Evolutionary conservation across 2,329 filamentous ascomycete species (phyloP).

Genomic region (Huntiella bhutanensis): DNA sequence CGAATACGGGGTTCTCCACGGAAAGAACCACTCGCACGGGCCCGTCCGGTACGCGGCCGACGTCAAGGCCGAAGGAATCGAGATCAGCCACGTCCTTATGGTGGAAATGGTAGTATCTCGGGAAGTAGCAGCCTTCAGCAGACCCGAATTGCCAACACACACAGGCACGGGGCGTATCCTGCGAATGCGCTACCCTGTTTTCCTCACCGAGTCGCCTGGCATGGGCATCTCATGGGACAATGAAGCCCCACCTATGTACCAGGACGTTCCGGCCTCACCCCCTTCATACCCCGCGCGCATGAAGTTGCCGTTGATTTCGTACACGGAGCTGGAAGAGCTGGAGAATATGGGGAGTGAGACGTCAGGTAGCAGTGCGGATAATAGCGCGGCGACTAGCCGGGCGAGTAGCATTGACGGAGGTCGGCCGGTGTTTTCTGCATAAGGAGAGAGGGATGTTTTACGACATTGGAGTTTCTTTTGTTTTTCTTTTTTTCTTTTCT

Average conservation of each 20-base stretch:
- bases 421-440: neutral
- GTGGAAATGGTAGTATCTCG: constrained; percentile 89
- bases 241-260: constrained; percentile 82
- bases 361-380: neutral
- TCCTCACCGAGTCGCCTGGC: constrained; percentile 65
- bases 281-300: constrained; percentile 38
- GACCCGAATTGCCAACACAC: constrained; percentile 51
- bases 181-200: constrained; percentile 73
- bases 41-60: constrained; percentile 51
- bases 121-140: constrained; percentile 61
- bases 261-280: constrained; percentile 76
- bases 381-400: constrained; percentile 5
- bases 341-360: constrained; percentile 1
- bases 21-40: constrained; percentile 6
- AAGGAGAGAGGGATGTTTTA: neutral
- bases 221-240: constrained; percentile 94
- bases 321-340: constrained; percentile 9
- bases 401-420: constrained; percentile 10
- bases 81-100: constrained; percentile 68
- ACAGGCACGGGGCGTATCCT: constrained; percentile 82
- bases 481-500: neutral
- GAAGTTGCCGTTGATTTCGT: constrained; percentile 6
- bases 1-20: constrained; percentile 46
- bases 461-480: neutral
- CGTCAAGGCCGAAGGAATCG: constrained; percentile 54